Base-by-base conservation (phyloP, 208 protist genomes). In the Leishmania gerbilli region DNA sequence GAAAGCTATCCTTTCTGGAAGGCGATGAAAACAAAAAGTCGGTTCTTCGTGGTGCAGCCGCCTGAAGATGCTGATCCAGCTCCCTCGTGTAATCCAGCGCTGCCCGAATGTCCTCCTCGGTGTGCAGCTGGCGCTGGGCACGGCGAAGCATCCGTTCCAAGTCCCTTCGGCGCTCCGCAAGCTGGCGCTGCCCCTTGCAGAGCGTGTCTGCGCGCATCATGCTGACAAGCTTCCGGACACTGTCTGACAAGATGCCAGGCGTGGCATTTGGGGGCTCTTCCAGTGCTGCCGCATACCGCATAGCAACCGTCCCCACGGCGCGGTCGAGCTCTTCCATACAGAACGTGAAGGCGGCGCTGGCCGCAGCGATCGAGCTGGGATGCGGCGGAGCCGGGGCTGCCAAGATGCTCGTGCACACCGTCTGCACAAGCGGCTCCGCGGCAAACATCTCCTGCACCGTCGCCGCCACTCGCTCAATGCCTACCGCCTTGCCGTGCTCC, bases 321-420 rank as follows among this genome's bases (percentile, higher is more conserved):
- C 76, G 62, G 56, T 95, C 86, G 21, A 97, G 84, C 79, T 91
- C 88, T 68, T 92, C 88, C 83, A 96, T 91, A 75, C 92, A 97
- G 83, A 93, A 97, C 17, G 82, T 69, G 69, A 97, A 97, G 55
- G 87, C 88, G 1, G 55, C 74, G 58, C 92, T 95, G 3, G 86
- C 86, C 64, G 92, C 91, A 24, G 75, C 80, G n/a, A 97, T 79
- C 42, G 81, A 88, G 7, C 40, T 9, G 21, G 92, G 92, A 72
- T 79, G 82, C 55, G 75, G 84, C n/a, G 84, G 79, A 8, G 82
- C 71, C 11, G 76, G 58, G 15, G 75, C 76, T 8, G 60, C 72
- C 13, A 82, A 51, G n/a, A 96, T 75, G 76, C 85, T 94, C 24
- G 86, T 86, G 81, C 91, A 93, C 37, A 94, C 92, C 1, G 83